phyloP scores from a whole-genome alignment of 1,284 basidiomycete species.

The Xerocomus minutiporus region DNA sequence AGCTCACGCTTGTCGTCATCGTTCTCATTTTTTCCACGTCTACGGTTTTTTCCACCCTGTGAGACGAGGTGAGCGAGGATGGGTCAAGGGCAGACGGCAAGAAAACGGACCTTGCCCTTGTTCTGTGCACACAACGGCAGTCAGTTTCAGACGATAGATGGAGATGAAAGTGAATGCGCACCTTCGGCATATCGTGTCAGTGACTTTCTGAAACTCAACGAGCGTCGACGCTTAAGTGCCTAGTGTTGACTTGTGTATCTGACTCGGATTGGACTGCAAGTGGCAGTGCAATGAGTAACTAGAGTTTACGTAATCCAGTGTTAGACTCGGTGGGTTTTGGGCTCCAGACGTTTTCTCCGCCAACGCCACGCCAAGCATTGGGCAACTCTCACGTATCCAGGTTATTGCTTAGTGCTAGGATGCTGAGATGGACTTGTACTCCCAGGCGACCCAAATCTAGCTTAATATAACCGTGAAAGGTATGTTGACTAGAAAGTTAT shows the following conservation, averaged over 20 bases:
- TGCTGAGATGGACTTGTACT: not conserved
- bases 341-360: too few species aligned
- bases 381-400: not conserved
- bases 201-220: not conserved
- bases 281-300: constrained; percentile 17
- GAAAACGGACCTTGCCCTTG: constrained; percentile 68
- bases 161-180: not conserved
- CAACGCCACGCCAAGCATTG: not conserved
- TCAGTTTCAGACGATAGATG: not conserved
- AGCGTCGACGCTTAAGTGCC: not conserved
- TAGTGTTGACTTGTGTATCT: not conserved
- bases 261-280: not conserved
- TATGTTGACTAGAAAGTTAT: not conserved
- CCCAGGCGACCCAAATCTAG: not conserved
- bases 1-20: constrained; percentile 98
- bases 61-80: constrained; percentile 7
- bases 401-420: not conserved
- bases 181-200: constrained; percentile 24
- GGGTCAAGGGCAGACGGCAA: not conserved
- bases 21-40: constrained; percentile 99
- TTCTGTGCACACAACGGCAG: constrained; percentile 45
- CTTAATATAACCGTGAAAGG: not conserved
- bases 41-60: constrained; percentile 98
- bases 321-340: not conserved
- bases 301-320: not conserved